phyloP scores from a whole-genome alignment of 2,329 filamentous ascomycete genomes.

The Sporothrix schenckii region DNA sequence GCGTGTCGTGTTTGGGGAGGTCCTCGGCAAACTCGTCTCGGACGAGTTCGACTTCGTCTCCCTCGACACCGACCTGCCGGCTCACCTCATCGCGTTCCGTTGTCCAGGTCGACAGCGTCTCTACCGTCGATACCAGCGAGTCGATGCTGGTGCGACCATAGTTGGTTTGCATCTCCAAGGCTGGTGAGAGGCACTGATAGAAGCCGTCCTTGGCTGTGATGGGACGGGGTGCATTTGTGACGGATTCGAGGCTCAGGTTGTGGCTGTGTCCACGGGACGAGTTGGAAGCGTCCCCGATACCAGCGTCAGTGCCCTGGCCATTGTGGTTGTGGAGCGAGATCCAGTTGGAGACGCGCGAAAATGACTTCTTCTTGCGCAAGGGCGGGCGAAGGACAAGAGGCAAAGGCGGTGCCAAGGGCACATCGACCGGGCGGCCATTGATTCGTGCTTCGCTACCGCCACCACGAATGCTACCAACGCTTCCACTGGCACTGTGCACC shows the following conservation, averaged over 20 bases:
- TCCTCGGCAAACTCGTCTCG: conserved; percentile 43
- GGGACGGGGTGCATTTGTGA: conserved; percentile 60
- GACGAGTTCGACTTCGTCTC: conserved; percentile 45
- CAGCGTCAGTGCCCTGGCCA: neutral
- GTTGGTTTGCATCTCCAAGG: conserved; percentile 26
- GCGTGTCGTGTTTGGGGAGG: conserved; percentile 45
- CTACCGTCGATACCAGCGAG: conserved; percentile 48
- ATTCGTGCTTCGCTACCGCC: conserved; percentile 33
- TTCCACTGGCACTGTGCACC: neutral
- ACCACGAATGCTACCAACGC: conserved; percentile 17
- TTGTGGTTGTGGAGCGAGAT: conserved; percentile 46
- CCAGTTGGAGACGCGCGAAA: conserved; percentile 64
- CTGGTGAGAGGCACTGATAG: conserved; percentile 57
- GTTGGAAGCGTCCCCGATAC: neutral
- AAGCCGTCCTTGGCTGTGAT: conserved; percentile 58
- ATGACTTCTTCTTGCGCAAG: conserved; percentile 67
- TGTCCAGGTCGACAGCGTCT: conserved; percentile 53
- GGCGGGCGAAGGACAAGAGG: conserved; percentile 63
- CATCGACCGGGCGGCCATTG: conserved; percentile 42
- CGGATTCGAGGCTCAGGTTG: conserved; percentile 52
- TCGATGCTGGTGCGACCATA: conserved; percentile 47
- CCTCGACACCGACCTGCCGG: conserved; percentile 40
- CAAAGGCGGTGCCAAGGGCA: conserved; percentile 57
- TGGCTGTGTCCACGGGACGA: conserved; percentile 37
- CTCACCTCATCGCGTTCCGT: conserved; percentile 46